Evolutionary conservation across 345 rosid genomes (phyloP).

Genomic region (Citrus inodora): DNA sequence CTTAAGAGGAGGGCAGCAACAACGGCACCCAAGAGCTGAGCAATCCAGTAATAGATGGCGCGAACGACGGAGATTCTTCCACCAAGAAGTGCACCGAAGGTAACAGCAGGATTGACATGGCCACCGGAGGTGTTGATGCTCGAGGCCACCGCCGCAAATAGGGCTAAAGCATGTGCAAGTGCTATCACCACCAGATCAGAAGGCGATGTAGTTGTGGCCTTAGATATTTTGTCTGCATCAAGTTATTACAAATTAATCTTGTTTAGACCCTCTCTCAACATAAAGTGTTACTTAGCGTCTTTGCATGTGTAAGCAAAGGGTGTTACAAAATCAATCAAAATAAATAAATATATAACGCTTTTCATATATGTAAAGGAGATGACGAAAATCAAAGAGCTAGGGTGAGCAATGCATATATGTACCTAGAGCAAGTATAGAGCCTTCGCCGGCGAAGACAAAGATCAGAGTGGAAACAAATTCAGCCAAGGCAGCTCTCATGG

Average conservation of each 20-base stretch:
- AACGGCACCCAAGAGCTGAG: slow-evolving; percentile 69
- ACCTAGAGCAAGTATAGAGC: slow-evolving; percentile 73
- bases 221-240: slow-evolving; percentile 46
- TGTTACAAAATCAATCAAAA: no score
- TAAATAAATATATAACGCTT: no score
- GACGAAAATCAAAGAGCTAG: background rate
- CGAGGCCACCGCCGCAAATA: slow-evolving; percentile 55
- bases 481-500: slow-evolving; percentile 55
- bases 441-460: slow-evolving; percentile 79
- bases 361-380: background rate
- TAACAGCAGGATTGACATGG: slow-evolving; percentile 78
- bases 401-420: background rate
- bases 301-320: background rate
- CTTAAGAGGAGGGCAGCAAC: slow-evolving; percentile 57
- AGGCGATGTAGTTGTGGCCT: slow-evolving; percentile 32
- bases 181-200: slow-evolving; percentile 49
- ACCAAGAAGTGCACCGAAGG: slow-evolving; percentile 62
- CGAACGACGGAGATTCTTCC: slow-evolving; percentile 61
- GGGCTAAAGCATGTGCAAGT: slow-evolving; percentile 63
- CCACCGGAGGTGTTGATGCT: slow-evolving; percentile 71
- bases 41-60: slow-evolving; percentile 64
- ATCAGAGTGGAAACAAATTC: slow-evolving; percentile 68
- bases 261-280: no score
- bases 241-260: no score
- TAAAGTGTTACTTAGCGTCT: background rate